These are phyloP conservation scores for Metrosideros polymorpha DNA, from an alignment of 441 rosid genomes.

Conservation along the genomic window DNA sequence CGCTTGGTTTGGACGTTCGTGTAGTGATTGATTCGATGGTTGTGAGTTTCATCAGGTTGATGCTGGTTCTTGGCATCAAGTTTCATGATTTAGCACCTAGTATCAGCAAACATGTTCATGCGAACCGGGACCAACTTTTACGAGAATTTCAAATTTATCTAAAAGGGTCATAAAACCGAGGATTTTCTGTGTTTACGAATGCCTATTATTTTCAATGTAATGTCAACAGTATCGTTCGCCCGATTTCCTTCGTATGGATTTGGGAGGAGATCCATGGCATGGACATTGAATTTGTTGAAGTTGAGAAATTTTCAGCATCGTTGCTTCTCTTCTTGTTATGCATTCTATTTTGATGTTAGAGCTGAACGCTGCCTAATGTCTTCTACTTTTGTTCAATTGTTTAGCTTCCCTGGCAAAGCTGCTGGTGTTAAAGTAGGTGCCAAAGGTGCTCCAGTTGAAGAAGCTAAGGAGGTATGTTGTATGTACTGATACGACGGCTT, in stretches of 20 bases:
- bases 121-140: not conserved
- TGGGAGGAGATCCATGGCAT: not conserved
- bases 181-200: not conserved
- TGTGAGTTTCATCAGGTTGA: not conserved
- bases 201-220: not conserved
- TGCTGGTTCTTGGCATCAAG: not conserved
- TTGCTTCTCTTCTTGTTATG: not conserved
- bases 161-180: not conserved
- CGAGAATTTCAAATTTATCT: not conserved
- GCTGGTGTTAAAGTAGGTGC: slow-evolving; percentile 64
- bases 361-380: not conserved
- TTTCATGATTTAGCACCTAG: not conserved
- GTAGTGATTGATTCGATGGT: not conserved
- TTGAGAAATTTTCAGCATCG: not conserved
- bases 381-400: not conserved
- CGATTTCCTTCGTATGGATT: not conserved
- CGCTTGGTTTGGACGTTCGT: not conserved
- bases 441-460: slow-evolving; percentile 30
- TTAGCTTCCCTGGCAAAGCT: slow-evolving; percentile 84
- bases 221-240: not conserved
- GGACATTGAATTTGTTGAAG: not conserved
- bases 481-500: not conserved
- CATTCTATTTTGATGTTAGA: not conserved
- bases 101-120: not conserved
- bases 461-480: slow-evolving; percentile 19